These are phyloP conservation scores for Trypanosoma platydactyli DNA, from an alignment of 208 protist species.

Conservation along the genomic window DNA sequence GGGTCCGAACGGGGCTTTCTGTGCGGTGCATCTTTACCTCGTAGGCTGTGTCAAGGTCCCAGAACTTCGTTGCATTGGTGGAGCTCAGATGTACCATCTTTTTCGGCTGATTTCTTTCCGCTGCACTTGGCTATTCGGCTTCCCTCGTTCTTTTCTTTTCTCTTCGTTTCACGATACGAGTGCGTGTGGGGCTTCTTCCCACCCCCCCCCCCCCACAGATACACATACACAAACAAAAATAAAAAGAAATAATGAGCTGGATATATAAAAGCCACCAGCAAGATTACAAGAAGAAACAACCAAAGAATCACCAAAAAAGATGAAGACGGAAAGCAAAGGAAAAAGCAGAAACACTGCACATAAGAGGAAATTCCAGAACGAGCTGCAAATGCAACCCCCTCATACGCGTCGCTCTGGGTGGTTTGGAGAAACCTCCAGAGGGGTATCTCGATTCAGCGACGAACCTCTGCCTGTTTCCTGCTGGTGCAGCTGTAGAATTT, in stretches of 20 bases:
- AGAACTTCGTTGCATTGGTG: conserved; percentile 18
- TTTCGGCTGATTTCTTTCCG: conserved; percentile 12
- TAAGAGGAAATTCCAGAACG: too few relatives aligned
- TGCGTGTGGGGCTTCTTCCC: background rate
- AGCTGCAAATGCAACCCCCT: background rate
- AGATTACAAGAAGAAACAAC: background rate
- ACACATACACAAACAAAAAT: background rate
- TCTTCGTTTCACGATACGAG: background rate
- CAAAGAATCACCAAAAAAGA: background rate
- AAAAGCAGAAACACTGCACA: background rate
- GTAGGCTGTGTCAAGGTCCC: conserved; percentile 23
- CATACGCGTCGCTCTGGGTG: conserved; percentile 79
- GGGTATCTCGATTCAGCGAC: conserved; percentile 54
- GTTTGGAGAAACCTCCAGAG: conserved; percentile 52
- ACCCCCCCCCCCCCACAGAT: background rate
- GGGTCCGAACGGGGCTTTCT: conserved; percentile 15
- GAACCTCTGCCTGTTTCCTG: conserved; percentile 43
- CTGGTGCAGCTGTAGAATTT: conserved; percentile 71
- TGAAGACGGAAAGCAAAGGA: background rate
- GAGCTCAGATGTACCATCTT: background rate
- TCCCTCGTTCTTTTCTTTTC: conserved; percentile 29
- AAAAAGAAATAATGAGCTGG: conserved; percentile 2
- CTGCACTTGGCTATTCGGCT: background rate
- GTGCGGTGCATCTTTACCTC: background rate
- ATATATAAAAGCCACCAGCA: too few relatives aligned